These are phyloP conservation scores for Polygonum maritimum DNA, from an alignment of 148 eudicot genomes.

Conservation along the genomic window DNA sequence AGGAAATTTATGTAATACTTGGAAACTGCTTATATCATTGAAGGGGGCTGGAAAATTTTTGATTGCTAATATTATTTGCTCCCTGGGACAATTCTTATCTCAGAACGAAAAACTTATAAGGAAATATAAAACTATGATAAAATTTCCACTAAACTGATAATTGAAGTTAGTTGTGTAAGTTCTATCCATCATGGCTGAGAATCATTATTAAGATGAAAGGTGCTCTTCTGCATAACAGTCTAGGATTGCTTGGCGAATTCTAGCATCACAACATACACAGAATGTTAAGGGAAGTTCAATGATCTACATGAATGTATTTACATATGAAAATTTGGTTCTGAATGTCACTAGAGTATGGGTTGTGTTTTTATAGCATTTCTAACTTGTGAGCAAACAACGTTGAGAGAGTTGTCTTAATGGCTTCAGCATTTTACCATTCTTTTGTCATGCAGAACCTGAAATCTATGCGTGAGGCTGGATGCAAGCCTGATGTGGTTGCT, in stretches of 20 bases:
- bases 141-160: background rate
- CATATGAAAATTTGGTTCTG: background rate
- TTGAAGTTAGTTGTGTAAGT: background rate
- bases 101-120: background rate
- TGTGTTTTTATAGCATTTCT: background rate
- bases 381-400: background rate
- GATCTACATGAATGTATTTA: background rate
- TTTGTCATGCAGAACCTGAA: constrained; percentile 56
- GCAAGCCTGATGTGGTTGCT: constrained; percentile 77
- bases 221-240: background rate
- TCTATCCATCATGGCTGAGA: background rate
- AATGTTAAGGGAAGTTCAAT: background rate
- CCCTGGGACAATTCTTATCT: background rate
- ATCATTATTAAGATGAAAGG: background rate
- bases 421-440: background rate
- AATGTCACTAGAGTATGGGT: background rate
- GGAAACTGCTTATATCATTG: background rate
- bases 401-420: background rate
- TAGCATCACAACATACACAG: background rate
- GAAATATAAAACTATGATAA: background rate
- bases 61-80: background rate
- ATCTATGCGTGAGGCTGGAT: constrained; percentile 61
- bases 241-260: background rate
- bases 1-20: background rate
- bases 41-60: background rate